phyloP scores from a whole-genome alignment of 345 rosid species.

The Rhizophora apiculata region DNA sequence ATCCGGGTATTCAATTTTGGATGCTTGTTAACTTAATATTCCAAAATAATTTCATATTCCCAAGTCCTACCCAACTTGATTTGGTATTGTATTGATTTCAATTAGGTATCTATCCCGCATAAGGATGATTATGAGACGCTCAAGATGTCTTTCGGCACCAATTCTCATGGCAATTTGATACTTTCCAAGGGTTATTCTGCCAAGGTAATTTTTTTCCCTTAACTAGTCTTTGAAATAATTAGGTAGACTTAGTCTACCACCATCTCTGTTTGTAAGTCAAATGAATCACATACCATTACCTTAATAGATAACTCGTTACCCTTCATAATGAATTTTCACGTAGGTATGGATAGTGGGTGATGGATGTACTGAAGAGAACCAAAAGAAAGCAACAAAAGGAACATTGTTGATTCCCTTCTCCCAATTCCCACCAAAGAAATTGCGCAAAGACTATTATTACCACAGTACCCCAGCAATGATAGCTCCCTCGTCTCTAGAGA shows the following conservation, averaged over 20 bases:
- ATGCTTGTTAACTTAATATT: not conserved
- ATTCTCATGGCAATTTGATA: slow-evolving; percentile 24
- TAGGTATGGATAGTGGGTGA: slow-evolving; percentile 70
- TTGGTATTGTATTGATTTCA: not conserved
- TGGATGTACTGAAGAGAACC: slow-evolving; percentile 45
- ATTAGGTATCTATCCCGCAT: slow-evolving; percentile 37
- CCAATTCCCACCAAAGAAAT: slow-evolving; percentile 46
- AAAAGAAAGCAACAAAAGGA: slow-evolving; percentile 48
- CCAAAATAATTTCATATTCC: not conserved
- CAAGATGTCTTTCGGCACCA: slow-evolving; percentile 24
- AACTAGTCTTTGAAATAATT: not conserved
- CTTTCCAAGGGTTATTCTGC: slow-evolving; percentile 29
- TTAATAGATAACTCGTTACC: no score
- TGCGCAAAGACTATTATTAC: slow-evolving; percentile 52
- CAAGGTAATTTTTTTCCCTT: slow-evolving; percentile 34
- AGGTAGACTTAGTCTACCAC: no score
- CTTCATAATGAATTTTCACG: not conserved
- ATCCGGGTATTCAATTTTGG: slow-evolving; percentile 37
- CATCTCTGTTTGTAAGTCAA: no score
- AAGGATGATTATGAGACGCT: slow-evolving; percentile 45
- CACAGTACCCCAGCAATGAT: slow-evolving; percentile 60
- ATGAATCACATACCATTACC: no score
- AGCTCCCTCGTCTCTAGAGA: slow-evolving; percentile 49
- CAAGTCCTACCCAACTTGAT: no score
- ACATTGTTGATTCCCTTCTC: slow-evolving; percentile 64